These are phyloP conservation scores for Isabelozyma rhagii DNA, from an alignment of 805 yeast species.

Conservation along the genomic window DNA sequence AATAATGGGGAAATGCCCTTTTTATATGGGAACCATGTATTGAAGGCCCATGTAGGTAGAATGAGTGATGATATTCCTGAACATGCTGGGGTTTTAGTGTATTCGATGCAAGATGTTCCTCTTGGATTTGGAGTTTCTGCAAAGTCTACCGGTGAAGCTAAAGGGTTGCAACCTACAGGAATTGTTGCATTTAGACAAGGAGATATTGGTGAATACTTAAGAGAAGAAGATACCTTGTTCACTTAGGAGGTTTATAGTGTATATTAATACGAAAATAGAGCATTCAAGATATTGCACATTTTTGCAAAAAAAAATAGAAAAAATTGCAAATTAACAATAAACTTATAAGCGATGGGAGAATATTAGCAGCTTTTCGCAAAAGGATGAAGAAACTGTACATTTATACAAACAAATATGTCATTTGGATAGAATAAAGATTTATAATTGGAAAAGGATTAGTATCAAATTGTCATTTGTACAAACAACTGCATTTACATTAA, in stretches of 20 bases:
- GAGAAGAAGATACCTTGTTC: slow-evolving; percentile 96
- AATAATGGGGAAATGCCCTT: slow-evolving; percentile 98
- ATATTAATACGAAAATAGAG: neutral
- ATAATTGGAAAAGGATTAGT: too few relatives aligned
- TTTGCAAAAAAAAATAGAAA: too few relatives aligned
- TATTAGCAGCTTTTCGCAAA: too few relatives aligned
- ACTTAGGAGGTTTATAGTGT: slow-evolving; percentile 42
- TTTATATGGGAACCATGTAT: slow-evolving; percentile 91
- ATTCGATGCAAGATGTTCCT: slow-evolving; percentile 88
- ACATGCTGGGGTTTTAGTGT: slow-evolving; percentile 92
- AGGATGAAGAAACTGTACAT: too few relatives aligned
- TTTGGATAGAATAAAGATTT: too few relatives aligned
- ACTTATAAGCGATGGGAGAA: too few relatives aligned
- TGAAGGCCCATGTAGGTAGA: slow-evolving; percentile 94
- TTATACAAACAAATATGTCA: too few relatives aligned
- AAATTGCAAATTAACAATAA: too few relatives aligned
- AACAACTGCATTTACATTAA: too few relatives aligned
- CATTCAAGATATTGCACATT: neutral
- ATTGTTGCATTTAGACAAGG: slow-evolving; percentile 96
- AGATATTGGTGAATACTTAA: slow-evolving; percentile 94
- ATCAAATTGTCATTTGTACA: too few relatives aligned
- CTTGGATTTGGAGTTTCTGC: slow-evolving; percentile 95
- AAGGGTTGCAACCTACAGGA: slow-evolving; percentile 86
- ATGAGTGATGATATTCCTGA: slow-evolving; percentile 98
- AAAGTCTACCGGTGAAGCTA: slow-evolving; percentile 83